A percentile compares a stretch with the other conserved stretches of the same genome.
Evolutionary conservation across 2,329 filamentous ascomycete genomes (phyloP).

Genomic region (Claviceps sp.): DNA sequence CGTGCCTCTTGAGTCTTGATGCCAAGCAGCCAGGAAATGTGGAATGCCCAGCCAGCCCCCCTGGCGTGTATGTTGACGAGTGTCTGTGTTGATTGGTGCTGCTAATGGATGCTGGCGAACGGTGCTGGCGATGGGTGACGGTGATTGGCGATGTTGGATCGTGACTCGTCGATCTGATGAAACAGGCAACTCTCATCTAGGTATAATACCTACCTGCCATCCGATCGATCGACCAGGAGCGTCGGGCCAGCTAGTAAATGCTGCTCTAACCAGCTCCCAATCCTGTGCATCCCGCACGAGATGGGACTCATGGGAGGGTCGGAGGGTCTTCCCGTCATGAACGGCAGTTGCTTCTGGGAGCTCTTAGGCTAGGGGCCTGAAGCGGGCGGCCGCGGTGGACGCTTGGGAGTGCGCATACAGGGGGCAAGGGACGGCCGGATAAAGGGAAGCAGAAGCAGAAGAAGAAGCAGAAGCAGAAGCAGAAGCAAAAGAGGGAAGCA

Average conservation of each 20-base stretch:
- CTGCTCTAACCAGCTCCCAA: not conserved
- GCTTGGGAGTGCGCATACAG: not conserved
- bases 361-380: not conserved
- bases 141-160: not conserved
- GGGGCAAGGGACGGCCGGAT: not conserved
- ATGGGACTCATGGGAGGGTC: not conserved
- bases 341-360: not conserved
- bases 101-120: too few species aligned
- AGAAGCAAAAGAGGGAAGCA: not conserved
- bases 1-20: too few species aligned
- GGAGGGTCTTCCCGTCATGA: not conserved
- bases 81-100: too few species aligned
- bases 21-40: not conserved
- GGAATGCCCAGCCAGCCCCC: not conserved
- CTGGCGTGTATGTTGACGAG: constrained; percentile 1
- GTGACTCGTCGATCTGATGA: not conserved
- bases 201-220: not conserved
- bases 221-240: constrained; percentile 4
- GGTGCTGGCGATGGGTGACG: too few species aligned
- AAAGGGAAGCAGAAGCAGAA: not conserved
- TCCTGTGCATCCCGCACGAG: not conserved
- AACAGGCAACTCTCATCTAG: not conserved
- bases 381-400: not conserved
- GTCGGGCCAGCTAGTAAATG: not conserved
- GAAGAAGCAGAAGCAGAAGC: too few species aligned